Percentiles rank a stretch among this genome's conserved stretches.
phyloP scores from a whole-genome alignment of 345 rosid species.

The Eucalyptus cloeziana region DNA sequence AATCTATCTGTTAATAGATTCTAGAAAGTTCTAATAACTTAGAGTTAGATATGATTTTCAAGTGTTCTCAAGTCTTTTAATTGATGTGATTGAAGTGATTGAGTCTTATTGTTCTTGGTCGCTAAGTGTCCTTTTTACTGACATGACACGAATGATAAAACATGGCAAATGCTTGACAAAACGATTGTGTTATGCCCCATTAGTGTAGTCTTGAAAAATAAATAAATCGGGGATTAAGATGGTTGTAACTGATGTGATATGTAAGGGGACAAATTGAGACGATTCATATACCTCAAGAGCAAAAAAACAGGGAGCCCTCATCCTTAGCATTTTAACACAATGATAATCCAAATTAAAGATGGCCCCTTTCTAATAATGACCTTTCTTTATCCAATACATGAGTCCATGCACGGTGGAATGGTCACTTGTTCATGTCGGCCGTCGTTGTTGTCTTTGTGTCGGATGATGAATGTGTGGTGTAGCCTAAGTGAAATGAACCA shows the following conservation, averaged over 20 bases:
- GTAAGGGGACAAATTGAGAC: background rate
- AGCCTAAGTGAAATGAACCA: background rate
- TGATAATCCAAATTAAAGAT: background rate
- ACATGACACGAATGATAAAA: background rate
- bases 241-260: background rate
- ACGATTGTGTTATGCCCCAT: fast-evolving
- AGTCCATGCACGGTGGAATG: background rate
- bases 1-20: background rate
- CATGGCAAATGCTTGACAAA: background rate
- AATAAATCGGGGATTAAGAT: background rate
- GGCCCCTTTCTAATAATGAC: background rate
- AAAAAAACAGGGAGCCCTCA: background rate
- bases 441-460: background rate
- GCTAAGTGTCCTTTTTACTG: background rate
- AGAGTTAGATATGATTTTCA: fast-evolving
- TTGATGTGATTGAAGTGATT: background rate
- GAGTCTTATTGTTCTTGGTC: background rate
- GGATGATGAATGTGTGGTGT: background rate
- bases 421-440: background rate
- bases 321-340: background rate
- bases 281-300: background rate
- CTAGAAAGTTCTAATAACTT: background rate
- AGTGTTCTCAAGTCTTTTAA: background rate
- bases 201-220: background rate
- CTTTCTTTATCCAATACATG: background rate